Evolutionary conservation across 192 early-diverging fungal species (phyloP).

Genomic region (Coemansia sp.): DNA sequence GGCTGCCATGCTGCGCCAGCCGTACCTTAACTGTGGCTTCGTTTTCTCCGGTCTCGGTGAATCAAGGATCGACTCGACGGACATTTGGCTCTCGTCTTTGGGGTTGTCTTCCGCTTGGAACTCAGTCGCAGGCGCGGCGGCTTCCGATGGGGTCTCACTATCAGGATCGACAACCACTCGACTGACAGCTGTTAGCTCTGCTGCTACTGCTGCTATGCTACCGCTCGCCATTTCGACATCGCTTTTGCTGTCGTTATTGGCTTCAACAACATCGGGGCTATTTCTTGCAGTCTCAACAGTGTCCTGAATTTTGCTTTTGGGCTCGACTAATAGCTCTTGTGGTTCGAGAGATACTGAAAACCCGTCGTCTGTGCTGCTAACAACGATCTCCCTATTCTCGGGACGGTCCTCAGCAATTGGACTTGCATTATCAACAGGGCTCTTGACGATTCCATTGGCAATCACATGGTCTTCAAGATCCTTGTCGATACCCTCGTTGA

Average conservation of each 20-base stretch:
- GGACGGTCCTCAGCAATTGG: not conserved
- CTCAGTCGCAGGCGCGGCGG: too few species aligned
- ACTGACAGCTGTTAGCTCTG: too few species aligned
- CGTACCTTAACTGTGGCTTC: not conserved
- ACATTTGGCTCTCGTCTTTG: too few species aligned
- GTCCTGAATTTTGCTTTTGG: too few species aligned
- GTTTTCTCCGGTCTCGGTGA: not conserved
- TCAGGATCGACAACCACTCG: too few species aligned
- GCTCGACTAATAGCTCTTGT: too few species aligned
- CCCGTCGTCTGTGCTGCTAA: not conserved
- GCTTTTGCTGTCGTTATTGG: not conserved
- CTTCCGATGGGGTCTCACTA: too few species aligned
- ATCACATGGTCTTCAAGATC: not conserved
- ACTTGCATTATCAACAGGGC: not conserved
- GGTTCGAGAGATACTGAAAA: too few species aligned
- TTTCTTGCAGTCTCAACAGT: too few species aligned
- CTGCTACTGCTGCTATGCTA: too few species aligned
- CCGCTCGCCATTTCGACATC: not conserved
- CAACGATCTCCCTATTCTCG: not conserved
- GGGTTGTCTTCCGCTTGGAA: too few species aligned
- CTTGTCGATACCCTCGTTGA: not conserved
- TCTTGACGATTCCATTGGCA: not conserved
- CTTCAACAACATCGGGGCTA: not conserved
- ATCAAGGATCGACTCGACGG: not conserved
- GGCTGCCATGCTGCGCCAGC: not conserved